These are phyloP conservation scores for Coemansia sp. DNA, from an alignment of 192 early-diverging fungal species.

Conservation along the genomic window DNA sequence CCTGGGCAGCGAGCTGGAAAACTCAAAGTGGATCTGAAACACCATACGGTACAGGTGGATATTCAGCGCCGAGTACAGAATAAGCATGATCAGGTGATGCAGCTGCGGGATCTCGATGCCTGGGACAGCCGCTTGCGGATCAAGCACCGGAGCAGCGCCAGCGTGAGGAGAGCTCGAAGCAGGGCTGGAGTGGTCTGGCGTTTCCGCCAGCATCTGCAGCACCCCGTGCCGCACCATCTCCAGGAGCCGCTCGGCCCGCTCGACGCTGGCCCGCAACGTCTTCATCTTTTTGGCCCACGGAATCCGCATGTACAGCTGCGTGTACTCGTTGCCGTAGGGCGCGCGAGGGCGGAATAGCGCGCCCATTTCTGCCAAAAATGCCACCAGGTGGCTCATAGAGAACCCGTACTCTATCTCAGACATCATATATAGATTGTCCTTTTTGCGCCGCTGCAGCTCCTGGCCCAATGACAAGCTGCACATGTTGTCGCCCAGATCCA, in stretches of 20 bases:
- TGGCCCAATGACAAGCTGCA: slow-evolving; percentile 19
- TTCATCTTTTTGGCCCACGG: slow-evolving; percentile 29
- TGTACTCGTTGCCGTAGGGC: slow-evolving; percentile 53
- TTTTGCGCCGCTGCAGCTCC: slow-evolving; percentile 39
- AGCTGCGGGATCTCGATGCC: slow-evolving; percentile 50
- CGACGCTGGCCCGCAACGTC: slow-evolving; percentile 36
- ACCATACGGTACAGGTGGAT: slow-evolving; percentile 54
- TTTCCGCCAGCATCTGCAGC: slow-evolving; percentile 23
- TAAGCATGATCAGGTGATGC: slow-evolving; percentile 46
- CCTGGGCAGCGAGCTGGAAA: slow-evolving; percentile 34
- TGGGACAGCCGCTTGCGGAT: slow-evolving; percentile 17
- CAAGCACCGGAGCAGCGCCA: slow-evolving; percentile 23
- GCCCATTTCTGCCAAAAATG: slow-evolving; percentile 49
- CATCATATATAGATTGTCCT: slow-evolving; percentile 45
- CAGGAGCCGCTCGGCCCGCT: slow-evolving; percentile 42
- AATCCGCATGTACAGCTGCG: slow-evolving; percentile 31
- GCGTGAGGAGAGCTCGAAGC: background rate
- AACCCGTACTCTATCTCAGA: slow-evolving; percentile 55
- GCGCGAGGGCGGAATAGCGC: slow-evolving; percentile 47
- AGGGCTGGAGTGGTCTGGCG: background rate
- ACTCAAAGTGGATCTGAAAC: slow-evolving; percentile 52
- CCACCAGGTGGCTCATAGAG: slow-evolving; percentile 51
- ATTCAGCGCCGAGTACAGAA: slow-evolving; percentile 49
- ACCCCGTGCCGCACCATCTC: slow-evolving; percentile 41
- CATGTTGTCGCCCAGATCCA: slow-evolving; percentile 19